phyloP scores from a whole-genome alignment of 306 rosid genomes.

The Rosa chinensis region DNA sequence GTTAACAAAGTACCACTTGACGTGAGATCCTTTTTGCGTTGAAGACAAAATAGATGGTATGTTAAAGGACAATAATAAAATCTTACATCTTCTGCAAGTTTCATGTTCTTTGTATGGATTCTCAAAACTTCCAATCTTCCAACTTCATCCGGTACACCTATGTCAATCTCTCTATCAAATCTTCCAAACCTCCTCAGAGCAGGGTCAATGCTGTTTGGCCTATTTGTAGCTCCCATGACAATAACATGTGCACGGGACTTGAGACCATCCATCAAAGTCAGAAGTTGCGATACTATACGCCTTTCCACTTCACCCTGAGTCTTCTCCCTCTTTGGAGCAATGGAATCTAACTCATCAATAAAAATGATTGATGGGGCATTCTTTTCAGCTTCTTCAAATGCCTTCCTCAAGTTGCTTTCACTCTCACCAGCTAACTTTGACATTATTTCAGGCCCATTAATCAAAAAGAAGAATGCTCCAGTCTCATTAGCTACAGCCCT shows the following conservation, averaged over 20 bases:
- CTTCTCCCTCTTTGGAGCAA: constrained; percentile 75
- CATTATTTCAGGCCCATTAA: constrained; percentile 75
- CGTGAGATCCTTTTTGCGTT: not conserved
- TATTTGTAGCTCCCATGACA: constrained; percentile 67
- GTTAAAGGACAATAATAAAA: not conserved
- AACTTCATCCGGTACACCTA: constrained; percentile 69
- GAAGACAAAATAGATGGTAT: not conserved
- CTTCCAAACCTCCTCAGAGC: constrained; percentile 71
- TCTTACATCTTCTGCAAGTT: constrained; percentile 64
- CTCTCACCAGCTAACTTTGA: constrained; percentile 76
- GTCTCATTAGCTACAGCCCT: constrained; percentile 80
- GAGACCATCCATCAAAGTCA: constrained; percentile 78
- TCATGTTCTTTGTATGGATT: constrained; percentile 71
- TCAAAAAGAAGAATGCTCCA: constrained; percentile 68
- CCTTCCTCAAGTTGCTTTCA: constrained; percentile 72
- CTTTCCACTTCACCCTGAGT: constrained; percentile 77
- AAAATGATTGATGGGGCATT: constrained; percentile 75
- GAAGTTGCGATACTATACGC: constrained; percentile 67
- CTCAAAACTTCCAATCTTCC: constrained; percentile 73
- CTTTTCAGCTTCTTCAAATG: constrained; percentile 72
- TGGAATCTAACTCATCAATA: constrained; percentile 64
- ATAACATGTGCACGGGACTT: constrained; percentile 60
- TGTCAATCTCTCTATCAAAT: constrained; percentile 70
- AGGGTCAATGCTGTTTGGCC: constrained; percentile 65
- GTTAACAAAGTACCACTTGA: constrained; percentile 3